These are phyloP conservation scores for Irpex lacteus DNA, from an alignment of 1,284 basidiomycete species.

Conservation along the genomic window DNA sequence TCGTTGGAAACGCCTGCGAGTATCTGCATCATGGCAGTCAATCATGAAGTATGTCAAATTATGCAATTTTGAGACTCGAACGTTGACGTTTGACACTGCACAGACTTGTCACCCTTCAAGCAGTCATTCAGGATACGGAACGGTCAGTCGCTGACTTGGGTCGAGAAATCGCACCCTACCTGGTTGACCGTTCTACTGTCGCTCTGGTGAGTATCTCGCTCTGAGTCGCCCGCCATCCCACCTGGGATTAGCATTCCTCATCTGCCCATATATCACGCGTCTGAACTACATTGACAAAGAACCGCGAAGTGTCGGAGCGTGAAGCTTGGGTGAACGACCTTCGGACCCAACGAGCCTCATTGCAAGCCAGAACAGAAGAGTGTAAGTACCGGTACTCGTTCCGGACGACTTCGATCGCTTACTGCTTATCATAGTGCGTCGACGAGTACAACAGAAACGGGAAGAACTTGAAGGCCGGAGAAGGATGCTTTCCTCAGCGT, in stretches of 20 bases:
- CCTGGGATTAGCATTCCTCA: neutral
- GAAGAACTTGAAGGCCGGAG: slow-evolving; percentile 47
- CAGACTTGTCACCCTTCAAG: slow-evolving; percentile 71
- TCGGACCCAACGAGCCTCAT: slow-evolving; percentile 34
- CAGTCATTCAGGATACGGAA: slow-evolving; percentile 66
- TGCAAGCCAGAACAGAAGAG: slow-evolving; percentile 40
- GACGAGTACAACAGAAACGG: slow-evolving; percentile 31
- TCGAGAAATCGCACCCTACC: slow-evolving; percentile 51
- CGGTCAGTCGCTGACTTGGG: slow-evolving; percentile 55
- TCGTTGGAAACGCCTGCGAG: slow-evolving; percentile 24
- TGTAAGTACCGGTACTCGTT: slow-evolving; percentile 37
- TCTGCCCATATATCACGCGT: neutral
- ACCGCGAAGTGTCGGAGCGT: slow-evolving; percentile 61
- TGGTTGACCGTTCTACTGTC: slow-evolving; percentile 33
- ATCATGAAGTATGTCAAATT: slow-evolving; percentile 52
- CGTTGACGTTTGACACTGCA: slow-evolving; percentile 11
- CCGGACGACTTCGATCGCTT: slow-evolving; percentile 12
- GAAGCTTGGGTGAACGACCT: slow-evolving; percentile 51
- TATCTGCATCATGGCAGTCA: slow-evolving; percentile 63
- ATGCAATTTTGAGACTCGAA: neutral
- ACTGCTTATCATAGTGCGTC: slow-evolving; percentile 25
- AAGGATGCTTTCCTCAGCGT: slow-evolving; percentile 45
- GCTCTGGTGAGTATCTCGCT: slow-evolving; percentile 19
- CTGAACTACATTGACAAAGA: slow-evolving; percentile 35
- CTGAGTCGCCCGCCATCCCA: neutral